phyloP scores from a whole-genome alignment of 164 flowering plant genomes.

The Buxus sempervirens region DNA sequence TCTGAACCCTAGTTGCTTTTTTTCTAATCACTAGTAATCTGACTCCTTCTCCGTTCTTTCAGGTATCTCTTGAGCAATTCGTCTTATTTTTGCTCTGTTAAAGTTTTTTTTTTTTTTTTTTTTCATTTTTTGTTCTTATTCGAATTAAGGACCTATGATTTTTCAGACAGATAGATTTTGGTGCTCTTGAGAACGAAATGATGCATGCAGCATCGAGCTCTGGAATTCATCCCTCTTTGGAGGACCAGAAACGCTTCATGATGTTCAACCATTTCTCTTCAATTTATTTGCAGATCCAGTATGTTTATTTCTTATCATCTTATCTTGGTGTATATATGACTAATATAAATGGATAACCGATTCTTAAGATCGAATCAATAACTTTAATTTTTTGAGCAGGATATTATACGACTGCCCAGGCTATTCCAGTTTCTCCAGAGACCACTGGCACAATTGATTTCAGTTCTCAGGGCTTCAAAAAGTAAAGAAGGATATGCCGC shows the following conservation, averaged over 20 bases:
- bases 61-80: not conserved
- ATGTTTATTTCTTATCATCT: constrained; percentile 20
- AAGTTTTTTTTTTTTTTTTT: no score
- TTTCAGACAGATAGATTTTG: not conserved
- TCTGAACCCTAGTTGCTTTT: not conserved
- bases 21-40: not conserved
- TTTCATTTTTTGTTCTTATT: not conserved
- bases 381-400: constrained; percentile 36
- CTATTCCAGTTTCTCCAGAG: constrained; percentile 73
- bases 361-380: not conserved
- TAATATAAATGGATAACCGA: not conserved
- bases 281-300: constrained; percentile 98
- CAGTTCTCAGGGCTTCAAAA: constrained; percentile 82
- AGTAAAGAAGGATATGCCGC: constrained; percentile 99
- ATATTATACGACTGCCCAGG: constrained; percentile 93
- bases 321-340: not conserved
- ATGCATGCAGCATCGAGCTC: constrained; percentile 9
- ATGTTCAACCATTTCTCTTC: constrained; percentile 92
- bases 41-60: not conserved
- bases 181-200: not conserved
- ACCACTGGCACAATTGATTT: constrained; percentile 82
- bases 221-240: constrained; percentile 28
- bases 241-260: constrained; percentile 50
- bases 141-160: not conserved
- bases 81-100: not conserved